These are phyloP conservation scores for Dactylellina leptospora DNA, from an alignment of 2,329 filamentous ascomycete species.

Conservation along the genomic window DNA sequence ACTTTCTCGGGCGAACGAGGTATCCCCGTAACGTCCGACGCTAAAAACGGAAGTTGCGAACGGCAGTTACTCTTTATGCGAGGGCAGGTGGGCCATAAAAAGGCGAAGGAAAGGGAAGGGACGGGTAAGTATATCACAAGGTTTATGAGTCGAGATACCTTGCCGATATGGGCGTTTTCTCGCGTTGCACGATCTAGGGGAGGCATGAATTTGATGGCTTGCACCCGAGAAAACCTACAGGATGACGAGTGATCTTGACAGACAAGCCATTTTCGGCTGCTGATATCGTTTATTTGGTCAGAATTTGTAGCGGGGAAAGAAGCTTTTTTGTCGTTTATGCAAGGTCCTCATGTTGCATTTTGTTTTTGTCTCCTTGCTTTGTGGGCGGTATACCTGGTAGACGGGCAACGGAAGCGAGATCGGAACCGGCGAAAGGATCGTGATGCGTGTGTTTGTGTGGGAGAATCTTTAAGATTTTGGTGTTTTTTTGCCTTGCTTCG, in stretches of 20 bases:
- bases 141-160: slow-evolving; percentile 3
- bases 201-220: slow-evolving; percentile 15
- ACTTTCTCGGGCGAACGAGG: background rate
- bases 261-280: too few relatives aligned
- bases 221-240: background rate
- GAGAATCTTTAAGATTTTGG: background rate
- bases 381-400: slow-evolving; percentile 9
- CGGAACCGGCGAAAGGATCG: slow-evolving; percentile 12
- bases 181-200: slow-evolving; percentile 11
- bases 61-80: slow-evolving; percentile 16
- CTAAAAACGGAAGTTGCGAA: slow-evolving; percentile 36
- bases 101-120: background rate
- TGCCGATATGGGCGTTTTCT: slow-evolving; percentile 19
- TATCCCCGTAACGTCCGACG: slow-evolving; percentile 19
- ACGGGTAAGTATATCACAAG: slow-evolving; percentile 15
- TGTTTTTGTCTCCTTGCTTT: slow-evolving; percentile 11
- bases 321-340: slow-evolving; percentile 12
- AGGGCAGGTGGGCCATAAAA: background rate
- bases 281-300: too few relatives aligned
- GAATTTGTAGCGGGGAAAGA: too few relatives aligned
- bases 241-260: too few relatives aligned
- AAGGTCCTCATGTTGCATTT: slow-evolving; percentile 3
- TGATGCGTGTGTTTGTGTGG: background rate
- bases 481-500: background rate
- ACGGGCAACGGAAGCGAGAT: slow-evolving; percentile 14